Evolutionary conservation across 495 filamentous ascomycete species (phyloP).

Genomic region (Neurospora pannonica): DNA sequence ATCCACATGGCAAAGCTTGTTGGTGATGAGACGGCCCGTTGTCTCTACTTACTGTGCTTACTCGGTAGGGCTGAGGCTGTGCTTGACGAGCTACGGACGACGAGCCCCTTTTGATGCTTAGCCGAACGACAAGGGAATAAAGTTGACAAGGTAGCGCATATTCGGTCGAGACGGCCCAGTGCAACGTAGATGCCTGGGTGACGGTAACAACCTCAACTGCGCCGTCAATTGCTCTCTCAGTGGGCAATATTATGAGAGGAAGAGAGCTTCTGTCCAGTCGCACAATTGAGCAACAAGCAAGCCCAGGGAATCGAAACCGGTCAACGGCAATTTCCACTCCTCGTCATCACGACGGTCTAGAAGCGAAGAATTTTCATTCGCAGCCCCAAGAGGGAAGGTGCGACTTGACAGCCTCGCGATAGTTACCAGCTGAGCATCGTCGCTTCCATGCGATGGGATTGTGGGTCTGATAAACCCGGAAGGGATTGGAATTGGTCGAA

Average conservation of each 20-base stretch:
- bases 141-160: not conserved
- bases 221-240: not conserved
- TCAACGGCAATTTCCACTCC: not conserved
- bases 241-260: not conserved
- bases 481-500: not conserved
- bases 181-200: not conserved
- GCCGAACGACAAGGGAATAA: not conserved
- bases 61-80: not conserved
- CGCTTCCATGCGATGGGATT: not conserved
- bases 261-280: not conserved
- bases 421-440: not conserved
- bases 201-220: not conserved
- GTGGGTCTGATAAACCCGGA: not conserved
- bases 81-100: not conserved
- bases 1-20: not conserved
- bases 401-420: not conserved
- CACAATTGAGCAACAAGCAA: not conserved
- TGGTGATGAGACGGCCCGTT: not conserved
- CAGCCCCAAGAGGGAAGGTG: not conserved
- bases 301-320: not conserved
- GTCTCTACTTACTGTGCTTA: not conserved
- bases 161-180: not conserved
- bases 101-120: not conserved
- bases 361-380: not conserved
- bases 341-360: not conserved